A percentile compares a stretch with the other conserved stretches of the same genome.
Conservation (phyloP, 306 rosid genomes). For the Cajanus cajan region DNA sequence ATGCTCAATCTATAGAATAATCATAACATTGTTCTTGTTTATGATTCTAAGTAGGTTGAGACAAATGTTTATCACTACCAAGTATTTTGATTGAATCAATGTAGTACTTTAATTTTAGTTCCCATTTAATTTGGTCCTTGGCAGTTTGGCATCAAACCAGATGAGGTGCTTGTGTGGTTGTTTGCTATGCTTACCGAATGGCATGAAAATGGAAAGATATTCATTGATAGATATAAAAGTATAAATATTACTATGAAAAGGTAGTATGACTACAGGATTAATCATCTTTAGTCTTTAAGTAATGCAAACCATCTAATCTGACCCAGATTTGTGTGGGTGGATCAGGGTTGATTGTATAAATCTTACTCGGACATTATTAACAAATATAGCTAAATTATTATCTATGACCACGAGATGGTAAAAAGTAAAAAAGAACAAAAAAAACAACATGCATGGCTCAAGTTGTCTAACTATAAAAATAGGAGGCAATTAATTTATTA, state of each 20-base stretch:
- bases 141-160: constrained; percentile 12
- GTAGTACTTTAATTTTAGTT: neutral
- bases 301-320: constrained; percentile 17
- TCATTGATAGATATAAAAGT: neutral
- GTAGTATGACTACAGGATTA: neutral
- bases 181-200: constrained; percentile 9
- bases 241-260: neutral
- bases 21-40: constrained; percentile 2
- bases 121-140: constrained; percentile 15
- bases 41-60: neutral
- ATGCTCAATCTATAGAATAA: neutral
- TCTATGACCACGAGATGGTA: neutral
- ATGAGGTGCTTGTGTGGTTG: neutral
- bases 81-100: neutral
- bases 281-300: constrained; percentile 10
- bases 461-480: neutral
- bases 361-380: constrained; percentile 1
- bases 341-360: constrained; percentile 2
- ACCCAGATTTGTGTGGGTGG: neutral
- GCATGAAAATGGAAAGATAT: constrained; percentile 20
- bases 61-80: neutral
- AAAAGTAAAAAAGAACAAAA: neutral
- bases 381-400: constrained; percentile 2
- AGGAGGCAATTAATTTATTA: neutral
- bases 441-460: neutral